Percentiles rank a stretch among this genome's conserved stretches.
phyloP scores from a whole-genome alignment of 495 filamentous ascomycete species.

The Aspergillus campestris region DNA sequence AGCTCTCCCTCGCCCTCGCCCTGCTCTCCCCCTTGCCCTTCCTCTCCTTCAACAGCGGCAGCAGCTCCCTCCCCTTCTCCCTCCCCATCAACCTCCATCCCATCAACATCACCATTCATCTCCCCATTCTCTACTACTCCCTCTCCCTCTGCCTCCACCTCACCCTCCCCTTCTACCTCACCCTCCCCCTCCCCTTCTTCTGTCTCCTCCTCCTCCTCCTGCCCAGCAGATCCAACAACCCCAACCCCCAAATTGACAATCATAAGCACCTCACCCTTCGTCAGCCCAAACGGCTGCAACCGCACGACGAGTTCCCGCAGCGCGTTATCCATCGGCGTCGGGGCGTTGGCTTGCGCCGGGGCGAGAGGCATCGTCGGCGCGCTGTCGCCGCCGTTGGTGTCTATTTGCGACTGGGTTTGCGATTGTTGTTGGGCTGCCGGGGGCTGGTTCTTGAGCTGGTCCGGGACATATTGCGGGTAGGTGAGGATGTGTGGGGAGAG shows the following conservation, averaged over 20 bases:
- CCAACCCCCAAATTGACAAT: slow-evolving; percentile 51
- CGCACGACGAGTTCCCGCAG: slow-evolving; percentile 31
- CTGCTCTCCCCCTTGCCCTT: slow-evolving; percentile 8
- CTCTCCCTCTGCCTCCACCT: slow-evolving; percentile 5
- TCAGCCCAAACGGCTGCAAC: slow-evolving; percentile 42
- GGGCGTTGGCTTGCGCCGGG: slow-evolving; percentile 2
- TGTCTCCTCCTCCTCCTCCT: not conserved
- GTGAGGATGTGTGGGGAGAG: slow-evolving; percentile 31
- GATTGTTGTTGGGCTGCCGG: slow-evolving; percentile 20
- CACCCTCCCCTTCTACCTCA: not conserved
- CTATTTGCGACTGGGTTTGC: slow-evolving; percentile 19
- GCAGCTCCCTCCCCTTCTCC: slow-evolving; percentile 5
- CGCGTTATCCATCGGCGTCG: slow-evolving; percentile 30
- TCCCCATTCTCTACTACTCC: slow-evolving; percentile 13
- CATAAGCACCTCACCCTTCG: slow-evolving; percentile 57
- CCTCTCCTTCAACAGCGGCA: slow-evolving; percentile 16
- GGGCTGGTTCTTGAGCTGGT: slow-evolving; percentile 11
- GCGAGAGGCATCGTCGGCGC: slow-evolving; percentile 8
- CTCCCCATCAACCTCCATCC: slow-evolving; percentile 4
- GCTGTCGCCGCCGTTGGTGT: slow-evolving; percentile 9
- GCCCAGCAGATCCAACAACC: slow-evolving; percentile 3
- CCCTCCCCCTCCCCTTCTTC: not conserved
- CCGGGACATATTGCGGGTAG: slow-evolving; percentile 22
- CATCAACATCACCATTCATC: not conserved
- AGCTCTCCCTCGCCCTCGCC: slow-evolving; percentile 18